A percentile compares a stretch with the other conserved stretches of the same genome.
These are phyloP conservation scores for Thielaviopsis ethacetica DNA, from an alignment of 2,329 filamentous ascomycete genomes.

Conservation along the genomic window DNA sequence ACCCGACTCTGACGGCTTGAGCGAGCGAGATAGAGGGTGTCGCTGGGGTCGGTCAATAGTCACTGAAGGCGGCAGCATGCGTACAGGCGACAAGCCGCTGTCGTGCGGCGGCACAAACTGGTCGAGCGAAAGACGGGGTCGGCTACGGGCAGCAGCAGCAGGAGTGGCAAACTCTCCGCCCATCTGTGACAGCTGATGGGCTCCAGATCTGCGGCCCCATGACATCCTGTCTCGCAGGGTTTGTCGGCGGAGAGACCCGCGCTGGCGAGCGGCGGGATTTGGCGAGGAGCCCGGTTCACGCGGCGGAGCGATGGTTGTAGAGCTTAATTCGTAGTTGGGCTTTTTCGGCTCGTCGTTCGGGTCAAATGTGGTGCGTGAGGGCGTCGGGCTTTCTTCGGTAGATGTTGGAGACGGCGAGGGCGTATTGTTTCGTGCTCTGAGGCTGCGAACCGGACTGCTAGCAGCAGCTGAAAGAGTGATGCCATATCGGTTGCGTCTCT, in stretches of 20 bases:
- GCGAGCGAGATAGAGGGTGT: constrained; percentile 72
- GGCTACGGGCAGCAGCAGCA: constrained; percentile 35
- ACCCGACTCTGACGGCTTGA: constrained; percentile 74
- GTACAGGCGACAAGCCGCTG: constrained; percentile 35
- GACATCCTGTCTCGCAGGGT: constrained; percentile 59
- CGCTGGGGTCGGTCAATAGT: constrained; percentile 33
- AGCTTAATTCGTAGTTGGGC: constrained; percentile 38
- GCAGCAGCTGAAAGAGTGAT: constrained; percentile 25
- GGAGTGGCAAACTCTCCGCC: constrained; percentile 40
- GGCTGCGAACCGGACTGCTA: constrained; percentile 4
- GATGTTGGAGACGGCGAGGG: constrained; percentile 47
- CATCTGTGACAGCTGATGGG: constrained; percentile 25
- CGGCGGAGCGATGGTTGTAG: constrained; percentile 17
- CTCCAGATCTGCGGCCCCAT: constrained; percentile 42
- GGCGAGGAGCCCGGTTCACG: constrained; percentile 28
- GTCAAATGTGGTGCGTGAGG: constrained; percentile 11
- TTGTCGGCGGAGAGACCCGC: constrained; percentile 67
- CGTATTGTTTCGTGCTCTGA: constrained; percentile 14
- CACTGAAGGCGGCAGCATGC: constrained; percentile 23
- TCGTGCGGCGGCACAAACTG: constrained; percentile 49
- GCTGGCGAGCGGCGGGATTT: constrained; percentile 45
- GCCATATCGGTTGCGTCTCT: constrained; percentile 75
- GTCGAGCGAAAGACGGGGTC: constrained; percentile 64
- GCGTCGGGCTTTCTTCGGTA: constrained; percentile 32
- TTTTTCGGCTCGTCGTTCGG: constrained; percentile 22